Evolutionary conservation across 1,284 basidiomycete genomes (phyloP).

Genomic region (Cryptococcus jaspeensis): DNA sequence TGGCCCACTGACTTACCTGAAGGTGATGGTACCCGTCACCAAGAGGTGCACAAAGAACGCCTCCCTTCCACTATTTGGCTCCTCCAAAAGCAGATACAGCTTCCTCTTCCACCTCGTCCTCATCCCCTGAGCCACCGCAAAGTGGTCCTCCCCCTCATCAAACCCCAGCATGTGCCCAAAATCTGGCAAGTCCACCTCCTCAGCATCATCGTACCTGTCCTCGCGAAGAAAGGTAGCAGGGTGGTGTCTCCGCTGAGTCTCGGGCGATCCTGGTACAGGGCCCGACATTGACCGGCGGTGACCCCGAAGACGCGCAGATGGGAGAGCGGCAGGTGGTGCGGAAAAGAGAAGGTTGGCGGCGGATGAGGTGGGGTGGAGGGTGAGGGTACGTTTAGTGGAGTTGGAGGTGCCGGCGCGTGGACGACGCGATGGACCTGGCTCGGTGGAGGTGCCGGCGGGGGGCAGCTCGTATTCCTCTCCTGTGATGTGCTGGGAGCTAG

Average conservation of each 20-base stretch:
- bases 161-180: slow-evolving; percentile 49
- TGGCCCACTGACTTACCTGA: slow-evolving; percentile 38
- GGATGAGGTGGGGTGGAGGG: slow-evolving; percentile 31
- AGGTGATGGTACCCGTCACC: slow-evolving; percentile 49
- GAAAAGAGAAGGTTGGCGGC: slow-evolving; percentile 35
- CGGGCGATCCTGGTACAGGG: slow-evolving; percentile 12
- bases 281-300: slow-evolving; percentile 9
- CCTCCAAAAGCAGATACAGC: slow-evolving; percentile 51
- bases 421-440: slow-evolving; percentile 19
- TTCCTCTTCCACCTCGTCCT: slow-evolving; percentile 45
- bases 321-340: slow-evolving; percentile 13
- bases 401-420: slow-evolving; percentile 5
- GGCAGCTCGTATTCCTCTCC: slow-evolving; percentile 41
- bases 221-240: slow-evolving; percentile 22
- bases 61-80: slow-evolving; percentile 46
- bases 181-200: slow-evolving; percentile 49
- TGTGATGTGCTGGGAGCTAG: slow-evolving; percentile 10
- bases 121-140: slow-evolving; percentile 45
- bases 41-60: slow-evolving; percentile 49
- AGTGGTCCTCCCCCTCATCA: slow-evolving; percentile 48
- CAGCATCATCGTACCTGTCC: slow-evolving; percentile 17
- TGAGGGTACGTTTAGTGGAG: slow-evolving; percentile 26
- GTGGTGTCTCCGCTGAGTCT: slow-evolving; percentile 10
- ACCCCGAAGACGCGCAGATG: slow-evolving; percentile 3
- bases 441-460: slow-evolving; percentile 1